Evolutionary conservation across 176 grass and related monocot species (phyloP), one percentile per base, ranked within the genome.

Genomic region (Juncus inflexus): DNA sequence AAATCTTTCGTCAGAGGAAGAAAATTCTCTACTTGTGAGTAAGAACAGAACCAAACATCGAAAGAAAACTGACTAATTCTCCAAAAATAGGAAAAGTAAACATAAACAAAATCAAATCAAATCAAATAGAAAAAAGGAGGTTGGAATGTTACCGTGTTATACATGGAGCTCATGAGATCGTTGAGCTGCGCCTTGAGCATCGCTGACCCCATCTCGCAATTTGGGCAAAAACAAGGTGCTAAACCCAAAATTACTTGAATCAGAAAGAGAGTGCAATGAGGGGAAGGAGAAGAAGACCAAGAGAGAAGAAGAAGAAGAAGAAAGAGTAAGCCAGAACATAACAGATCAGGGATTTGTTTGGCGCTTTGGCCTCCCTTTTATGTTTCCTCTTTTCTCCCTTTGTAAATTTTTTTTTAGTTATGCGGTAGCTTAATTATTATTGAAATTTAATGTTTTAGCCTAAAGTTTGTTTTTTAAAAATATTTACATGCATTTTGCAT

Each of bases 151-250:
- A 91, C 84, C 65, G 63, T 7, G 61, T 73, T 15, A 65, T 76
- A 84, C 89, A 91, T 91, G 56, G 70, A 70, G 69, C 15, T 9
- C 61, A 91, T 35, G 72, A 81, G 82, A 0, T 54, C 3, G 74
- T 62, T 74, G 52, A 91, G 88, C 80, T 91, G 84, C 12, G 71
- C 84, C 70, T 55, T 74, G 6, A 91, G 74, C 42, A 77, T 68
- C 6, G 52, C 58, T 43, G 74, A 78, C 15, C 55, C 88, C 88
- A 90, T 90, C 4, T 52, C 9, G 12, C 15, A 54, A 55, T 52
- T 37, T 54, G 49, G 12, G 19, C 37, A 15, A 36, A n/a, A 12
- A 12, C 9, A 66, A 66, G 42, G 15, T 28, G 12, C 4, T 55
- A 54, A 69, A 69, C 49, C 43, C 66, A 67, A 36, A 68, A 28